Evolutionary conservation across 768 basidiomycete species (phyloP).

Genomic region (Grammothele lineata): DNA sequence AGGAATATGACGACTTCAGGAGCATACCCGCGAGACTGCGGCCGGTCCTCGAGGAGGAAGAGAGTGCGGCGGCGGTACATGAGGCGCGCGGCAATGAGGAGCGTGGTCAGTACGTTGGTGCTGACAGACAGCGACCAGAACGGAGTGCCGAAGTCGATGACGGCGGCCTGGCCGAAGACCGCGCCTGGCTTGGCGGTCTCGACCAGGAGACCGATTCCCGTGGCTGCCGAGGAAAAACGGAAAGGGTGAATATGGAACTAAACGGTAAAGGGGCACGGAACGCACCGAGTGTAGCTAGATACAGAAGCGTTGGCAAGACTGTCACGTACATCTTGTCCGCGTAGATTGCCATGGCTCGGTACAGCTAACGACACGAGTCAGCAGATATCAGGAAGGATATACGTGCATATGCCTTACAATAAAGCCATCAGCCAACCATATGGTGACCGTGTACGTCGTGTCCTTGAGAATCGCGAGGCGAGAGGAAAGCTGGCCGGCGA

Average conservation of each 20-base stretch:
- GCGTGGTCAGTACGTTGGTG: neutral
- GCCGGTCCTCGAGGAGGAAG: no score
- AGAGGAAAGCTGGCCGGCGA: no score
- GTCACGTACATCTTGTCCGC: no score
- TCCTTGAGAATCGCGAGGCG: constrained; percentile 2
- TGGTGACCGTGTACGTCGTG: neutral
- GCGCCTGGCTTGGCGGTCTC: constrained; percentile 4
- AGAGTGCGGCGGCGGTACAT: neutral
- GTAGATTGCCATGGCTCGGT: no score
- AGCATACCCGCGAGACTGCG: no score
- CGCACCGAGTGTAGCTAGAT: neutral
- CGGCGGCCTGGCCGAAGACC: neutral
- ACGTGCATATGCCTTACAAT: neutral
- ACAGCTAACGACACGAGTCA: no score
- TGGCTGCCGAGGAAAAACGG: neutral
- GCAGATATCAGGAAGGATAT: neutral
- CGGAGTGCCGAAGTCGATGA: constrained; percentile 2
- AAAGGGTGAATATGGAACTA: neutral
- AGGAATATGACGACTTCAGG: no score
- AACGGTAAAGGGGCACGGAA: no score
- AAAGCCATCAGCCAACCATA: constrained; percentile 2
- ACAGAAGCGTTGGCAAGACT: no score
- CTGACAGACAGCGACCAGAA: neutral
- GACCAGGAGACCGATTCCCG: constrained; percentile 2
- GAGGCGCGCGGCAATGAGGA: neutral